phyloP scores from a whole-genome alignment of 148 eudicot genomes.

The Silene uniflora region DNA sequence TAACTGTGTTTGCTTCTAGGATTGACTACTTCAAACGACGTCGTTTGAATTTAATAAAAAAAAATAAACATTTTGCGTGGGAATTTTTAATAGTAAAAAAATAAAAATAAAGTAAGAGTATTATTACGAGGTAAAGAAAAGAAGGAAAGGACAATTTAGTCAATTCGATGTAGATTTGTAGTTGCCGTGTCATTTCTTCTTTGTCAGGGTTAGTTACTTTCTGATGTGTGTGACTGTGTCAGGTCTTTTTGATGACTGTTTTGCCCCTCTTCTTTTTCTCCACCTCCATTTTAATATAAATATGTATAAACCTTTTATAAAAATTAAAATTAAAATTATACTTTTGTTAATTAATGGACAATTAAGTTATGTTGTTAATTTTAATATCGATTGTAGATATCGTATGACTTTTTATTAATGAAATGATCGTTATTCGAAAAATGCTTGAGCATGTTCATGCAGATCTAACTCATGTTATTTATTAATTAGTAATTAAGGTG shows the following conservation, averaged over 20 bases:
- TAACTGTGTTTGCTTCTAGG: too few relatives aligned
- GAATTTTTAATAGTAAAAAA: background rate
- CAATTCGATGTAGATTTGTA: conserved; percentile 16
- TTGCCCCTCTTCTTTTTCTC: conserved; percentile 16
- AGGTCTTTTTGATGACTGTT: conserved; percentile 12
- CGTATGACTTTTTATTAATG: too few relatives aligned
- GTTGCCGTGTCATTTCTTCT: conserved; percentile 26
- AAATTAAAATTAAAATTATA: too few relatives aligned
- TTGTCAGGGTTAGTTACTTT: conserved; percentile 20
- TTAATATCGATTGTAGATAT: too few relatives aligned
- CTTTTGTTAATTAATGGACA: background rate
- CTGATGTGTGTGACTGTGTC: conserved; percentile 17
- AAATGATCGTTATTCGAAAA: too few relatives aligned
- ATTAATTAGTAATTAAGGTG: background rate
- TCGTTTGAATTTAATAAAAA: too few relatives aligned
- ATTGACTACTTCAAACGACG: too few relatives aligned
- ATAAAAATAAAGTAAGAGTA: too few relatives aligned
- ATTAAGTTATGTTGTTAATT: too few relatives aligned
- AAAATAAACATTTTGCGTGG: background rate
- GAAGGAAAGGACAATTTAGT: conserved; percentile 24
- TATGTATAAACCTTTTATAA: too few relatives aligned
- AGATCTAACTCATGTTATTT: conserved; percentile 13
- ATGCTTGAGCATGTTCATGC: background rate
- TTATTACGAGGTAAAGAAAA: background rate
- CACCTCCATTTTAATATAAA: background rate